Evolutionary conservation across 257 asterid genomes (phyloP), one percentile per base, ranked within the genome.

Genomic region (Rhazya stricta): DNA sequence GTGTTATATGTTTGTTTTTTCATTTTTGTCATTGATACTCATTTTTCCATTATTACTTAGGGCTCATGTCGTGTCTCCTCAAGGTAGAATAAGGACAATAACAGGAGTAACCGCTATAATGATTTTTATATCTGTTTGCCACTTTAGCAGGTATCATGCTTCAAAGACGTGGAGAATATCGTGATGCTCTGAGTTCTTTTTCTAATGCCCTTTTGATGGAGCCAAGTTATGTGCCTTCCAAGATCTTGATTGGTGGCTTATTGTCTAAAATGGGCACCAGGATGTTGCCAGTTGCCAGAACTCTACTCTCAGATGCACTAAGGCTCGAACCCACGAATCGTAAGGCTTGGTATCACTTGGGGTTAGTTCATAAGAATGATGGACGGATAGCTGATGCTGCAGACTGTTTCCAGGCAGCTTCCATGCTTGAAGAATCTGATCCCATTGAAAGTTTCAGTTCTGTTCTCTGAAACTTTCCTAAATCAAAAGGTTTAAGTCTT

Each of bases 361-460:
- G 96, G 70, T 74, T 84, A 81, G 94, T 95, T 83, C 98, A 95
- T 74, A 92, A 86, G 86, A 87, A 85, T 25, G 97, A 87, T 76
- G 98, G 99, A 13, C 86, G 96, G 78, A 73, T 86, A 39, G 87
- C 91, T 45, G 99, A 95, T 80, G 99, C 98, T 37, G 96, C 83
- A 11, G 99, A 95, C 82, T 92, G 98, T 82, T 92, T 92, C 83
- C 99, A 95, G 87, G 98, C 98, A 69, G 96, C 99, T 72, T 89
- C 96, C 37, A 84, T 95, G 88, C 99, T 95, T 37, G 92, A 89
- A 79, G 98, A 95, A 79, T 89, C 96, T 3, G 96, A 91, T 75
- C 99, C 99, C 0, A 61, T 92, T 1, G 99, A 95, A 88, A 84
- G 90, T 74, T 92, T 95, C 83, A 79, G 91, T 85, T 83, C 94